A percentile compares a stretch with the other conserved stretches of the same genome.
phyloP scores from a whole-genome alignment of 2,329 filamentous ascomycete genomes.

The Cladosporium sp. region DNA sequence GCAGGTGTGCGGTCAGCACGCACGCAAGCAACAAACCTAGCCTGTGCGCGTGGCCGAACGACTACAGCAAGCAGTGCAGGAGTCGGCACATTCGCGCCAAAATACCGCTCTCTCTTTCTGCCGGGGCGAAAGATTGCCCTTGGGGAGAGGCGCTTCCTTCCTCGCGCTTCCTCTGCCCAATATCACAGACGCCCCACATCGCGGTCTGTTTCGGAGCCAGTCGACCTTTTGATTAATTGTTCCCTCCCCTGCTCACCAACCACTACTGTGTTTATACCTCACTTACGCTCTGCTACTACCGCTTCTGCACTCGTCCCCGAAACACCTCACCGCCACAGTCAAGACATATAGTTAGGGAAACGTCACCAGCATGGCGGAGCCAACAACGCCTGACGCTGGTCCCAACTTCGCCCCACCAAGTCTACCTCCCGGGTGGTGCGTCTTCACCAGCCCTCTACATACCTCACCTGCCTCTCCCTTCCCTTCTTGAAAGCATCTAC shows the following conservation, averaged over 20 bases:
- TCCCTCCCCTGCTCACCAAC: background rate
- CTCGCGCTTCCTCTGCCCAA: background rate
- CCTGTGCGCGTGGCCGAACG: background rate
- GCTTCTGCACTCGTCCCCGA: too few relatives aligned
- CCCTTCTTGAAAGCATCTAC: conserved; percentile 11
- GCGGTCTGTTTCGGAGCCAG: background rate
- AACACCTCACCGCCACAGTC: background rate
- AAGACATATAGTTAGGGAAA: background rate
- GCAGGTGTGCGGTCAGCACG: conserved; percentile 17
- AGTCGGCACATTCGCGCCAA: conserved; percentile 3
- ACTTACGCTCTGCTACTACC: background rate
- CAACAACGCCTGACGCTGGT: conserved; percentile 41
- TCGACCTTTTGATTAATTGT: background rate
- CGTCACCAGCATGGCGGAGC: conserved; percentile 33
- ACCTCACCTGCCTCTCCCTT: conserved; percentile 22
- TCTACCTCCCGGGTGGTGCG: conserved; percentile 45
- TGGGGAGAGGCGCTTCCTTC: conserved; percentile 5
- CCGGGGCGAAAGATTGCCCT: background rate
- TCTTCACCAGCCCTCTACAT: conserved; percentile 25
- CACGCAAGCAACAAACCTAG: conserved; percentile 5
- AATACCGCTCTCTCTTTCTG: conserved; percentile 10
- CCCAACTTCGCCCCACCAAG: conserved; percentile 42
- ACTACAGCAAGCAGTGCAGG: conserved; percentile 1
- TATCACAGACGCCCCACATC: background rate
- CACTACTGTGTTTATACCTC: background rate